Evolutionary conservation across 2,329 filamentous ascomycete species (phyloP).

Genomic region (Fusarium marasasianum): DNA sequence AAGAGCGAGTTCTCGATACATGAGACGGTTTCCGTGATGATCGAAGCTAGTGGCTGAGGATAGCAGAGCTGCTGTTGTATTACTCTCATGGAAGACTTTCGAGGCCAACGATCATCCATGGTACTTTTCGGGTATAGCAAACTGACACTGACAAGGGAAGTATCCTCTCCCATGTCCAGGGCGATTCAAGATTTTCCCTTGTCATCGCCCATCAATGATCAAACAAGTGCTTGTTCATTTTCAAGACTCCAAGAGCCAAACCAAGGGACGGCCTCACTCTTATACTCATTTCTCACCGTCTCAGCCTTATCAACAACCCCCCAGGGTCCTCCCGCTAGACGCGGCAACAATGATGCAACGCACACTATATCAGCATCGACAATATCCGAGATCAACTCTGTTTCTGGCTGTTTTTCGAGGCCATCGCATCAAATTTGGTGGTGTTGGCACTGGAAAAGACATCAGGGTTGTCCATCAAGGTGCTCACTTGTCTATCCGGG

Average conservation of each 20-base stretch:
- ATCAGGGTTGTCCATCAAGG: conserved; percentile 45
- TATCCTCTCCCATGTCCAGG: neutral
- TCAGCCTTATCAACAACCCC: conserved; percentile 8
- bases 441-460: conserved; percentile 23
- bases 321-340: conserved; percentile 1
- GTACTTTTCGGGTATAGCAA: neutral
- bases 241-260: neutral
- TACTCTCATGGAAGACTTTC: neutral
- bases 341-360: conserved; percentile 23
- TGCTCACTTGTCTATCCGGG: conserved; percentile 39
- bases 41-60: neutral
- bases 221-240: neutral
- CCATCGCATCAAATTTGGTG: conserved; percentile 6
- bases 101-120: neutral
- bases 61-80: neutral
- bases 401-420: conserved; percentile 6
- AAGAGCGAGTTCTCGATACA: neutral
- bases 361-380: conserved; percentile 4
- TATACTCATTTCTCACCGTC: conserved; percentile 24
- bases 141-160: neutral
- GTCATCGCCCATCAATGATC: neutral
- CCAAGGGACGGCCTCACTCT: conserved; percentile 22
- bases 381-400: neutral
- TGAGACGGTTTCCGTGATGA: neutral
- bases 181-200: neutral